These are phyloP conservation scores for Chondrostereum purpureum DNA, from an alignment of 1,284 basidiomycete species.

Conservation along the genomic window DNA sequence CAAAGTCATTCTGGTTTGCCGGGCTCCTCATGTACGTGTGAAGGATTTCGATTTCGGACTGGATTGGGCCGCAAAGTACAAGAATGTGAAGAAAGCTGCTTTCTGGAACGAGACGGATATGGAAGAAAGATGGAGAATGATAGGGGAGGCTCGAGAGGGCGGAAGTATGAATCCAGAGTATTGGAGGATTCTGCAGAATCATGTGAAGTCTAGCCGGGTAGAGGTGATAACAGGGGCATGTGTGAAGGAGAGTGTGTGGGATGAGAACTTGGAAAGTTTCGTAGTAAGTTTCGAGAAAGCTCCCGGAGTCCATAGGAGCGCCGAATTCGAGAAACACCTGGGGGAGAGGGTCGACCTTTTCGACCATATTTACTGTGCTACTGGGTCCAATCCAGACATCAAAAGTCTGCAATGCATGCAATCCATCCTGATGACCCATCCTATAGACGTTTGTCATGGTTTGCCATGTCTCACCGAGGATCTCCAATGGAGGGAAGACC, in stretches of 20 bases:
- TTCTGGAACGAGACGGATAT: background rate
- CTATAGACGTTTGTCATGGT: background rate
- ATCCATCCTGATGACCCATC: background rate
- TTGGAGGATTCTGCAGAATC: background rate
- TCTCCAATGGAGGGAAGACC: conserved; percentile 1
- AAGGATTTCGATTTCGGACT: background rate
- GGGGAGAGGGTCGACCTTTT: background rate
- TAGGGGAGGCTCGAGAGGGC: background rate
- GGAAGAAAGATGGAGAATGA: background rate
- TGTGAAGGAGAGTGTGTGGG: background rate
- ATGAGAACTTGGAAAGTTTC: background rate
- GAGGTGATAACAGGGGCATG: background rate
- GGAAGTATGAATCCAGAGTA: background rate
- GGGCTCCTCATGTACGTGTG: background rate
- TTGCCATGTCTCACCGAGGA: conserved; percentile 1
- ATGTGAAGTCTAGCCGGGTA: background rate
- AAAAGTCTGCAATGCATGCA: background rate
- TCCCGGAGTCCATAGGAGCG: background rate
- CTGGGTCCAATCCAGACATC: background rate
- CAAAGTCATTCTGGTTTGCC: background rate
- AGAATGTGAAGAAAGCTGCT: background rate
- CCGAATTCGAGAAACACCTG: background rate
- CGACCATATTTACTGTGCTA: background rate
- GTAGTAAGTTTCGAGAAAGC: background rate
- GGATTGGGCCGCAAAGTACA: background rate